Evolutionary conservation across 2,329 filamentous ascomycete species (phyloP), one percentile per base, ranked within the genome.

Genomic region (Capronia americana): DNA sequence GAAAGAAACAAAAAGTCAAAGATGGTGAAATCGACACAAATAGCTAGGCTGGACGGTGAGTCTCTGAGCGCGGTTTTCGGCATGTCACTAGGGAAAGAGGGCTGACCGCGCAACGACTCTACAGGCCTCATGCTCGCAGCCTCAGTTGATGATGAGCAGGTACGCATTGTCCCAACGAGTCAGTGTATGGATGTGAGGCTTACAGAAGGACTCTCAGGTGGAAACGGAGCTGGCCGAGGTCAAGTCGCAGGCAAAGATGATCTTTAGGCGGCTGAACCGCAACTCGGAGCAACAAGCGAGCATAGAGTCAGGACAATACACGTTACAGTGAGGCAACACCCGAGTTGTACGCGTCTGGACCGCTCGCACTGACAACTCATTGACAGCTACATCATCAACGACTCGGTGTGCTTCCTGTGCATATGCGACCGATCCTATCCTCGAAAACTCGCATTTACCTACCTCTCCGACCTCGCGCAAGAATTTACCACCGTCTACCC

Each of bases 391-490:
- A 83, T 94, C 70, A 91, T 99, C 80, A 84, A 90, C 74, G 85
- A 88, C 75, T 89, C 92, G 74, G 86, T 99, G 73, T 90, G 93
- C 81, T 98, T 96, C 84, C 85, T 98, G 74, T 93, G 91, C 84
- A 94, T 99, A 80, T 93, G 92, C 84, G 93, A 97, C 79, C 86
- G 88, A 65, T 92, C 92, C 64, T 99, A 98, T 84, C 94, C 95
- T 65, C 94, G 95, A 80, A 98, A 99, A 81, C 91, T 99, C 57
- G 94, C 96, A 76, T 97, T 99, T 81, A 97, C 94, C 68, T 99
- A 98, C 86, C 92, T 99, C 68, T 88, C 92, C 74, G 95, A 99
- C 83, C 87, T 99, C 62, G 87, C 91, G 66, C 87, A 88, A 78
- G 95, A 99, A 83, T 99, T 99, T 84, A 89, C 89, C 70, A 93